These are phyloP conservation scores for Leccinum longicurvipes DNA, from an alignment of 768 basidiomycete genomes.

Conservation along the genomic window DNA sequence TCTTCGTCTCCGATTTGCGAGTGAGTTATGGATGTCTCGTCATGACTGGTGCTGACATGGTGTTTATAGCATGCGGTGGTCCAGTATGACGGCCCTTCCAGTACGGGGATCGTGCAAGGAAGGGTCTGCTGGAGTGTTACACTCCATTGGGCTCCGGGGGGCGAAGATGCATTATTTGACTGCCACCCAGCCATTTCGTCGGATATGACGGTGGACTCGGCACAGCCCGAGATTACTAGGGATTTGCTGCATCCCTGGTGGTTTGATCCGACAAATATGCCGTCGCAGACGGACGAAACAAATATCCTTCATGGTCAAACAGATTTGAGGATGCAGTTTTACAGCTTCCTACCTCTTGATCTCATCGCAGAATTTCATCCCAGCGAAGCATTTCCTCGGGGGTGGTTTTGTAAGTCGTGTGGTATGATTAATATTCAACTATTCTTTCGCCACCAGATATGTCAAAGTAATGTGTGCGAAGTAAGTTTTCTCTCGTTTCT, in stretches of 20 bases:
- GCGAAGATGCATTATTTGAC: constrained; percentile 38
- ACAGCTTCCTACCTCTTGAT: constrained; percentile 30
- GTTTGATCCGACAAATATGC: constrained; percentile 13
- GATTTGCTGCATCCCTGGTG: constrained; percentile 21
- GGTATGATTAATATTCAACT: constrained; percentile 48
- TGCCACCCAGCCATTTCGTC: not conserved
- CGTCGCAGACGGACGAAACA: not conserved
- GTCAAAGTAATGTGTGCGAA: constrained; percentile 39
- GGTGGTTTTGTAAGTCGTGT: constrained; percentile 49
- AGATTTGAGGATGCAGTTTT: constrained; percentile 26
- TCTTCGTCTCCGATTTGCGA: constrained; percentile 39
- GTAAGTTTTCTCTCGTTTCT: constrained; percentile 23
- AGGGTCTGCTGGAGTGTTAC: constrained; percentile 43
- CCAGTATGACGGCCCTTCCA: not conserved
- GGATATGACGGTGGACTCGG: not conserved
- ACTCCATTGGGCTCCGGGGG: constrained; percentile 50
- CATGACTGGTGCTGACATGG: not conserved
- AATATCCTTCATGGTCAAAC: constrained; percentile 21
- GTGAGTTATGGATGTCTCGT: constrained; percentile 24
- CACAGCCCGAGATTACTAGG: not conserved
- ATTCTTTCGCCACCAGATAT: constrained; percentile 46
- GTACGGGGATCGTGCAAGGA: constrained; percentile 21
- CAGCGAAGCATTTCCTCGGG: constrained; percentile 37
- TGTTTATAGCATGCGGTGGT: constrained; percentile 15
- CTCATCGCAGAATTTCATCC: constrained; percentile 30